Percentiles rank a stretch among this genome's conserved stretches.
Conservation (phyloP, 441 rosid genomes). For the Manihot esculenta region DNA sequence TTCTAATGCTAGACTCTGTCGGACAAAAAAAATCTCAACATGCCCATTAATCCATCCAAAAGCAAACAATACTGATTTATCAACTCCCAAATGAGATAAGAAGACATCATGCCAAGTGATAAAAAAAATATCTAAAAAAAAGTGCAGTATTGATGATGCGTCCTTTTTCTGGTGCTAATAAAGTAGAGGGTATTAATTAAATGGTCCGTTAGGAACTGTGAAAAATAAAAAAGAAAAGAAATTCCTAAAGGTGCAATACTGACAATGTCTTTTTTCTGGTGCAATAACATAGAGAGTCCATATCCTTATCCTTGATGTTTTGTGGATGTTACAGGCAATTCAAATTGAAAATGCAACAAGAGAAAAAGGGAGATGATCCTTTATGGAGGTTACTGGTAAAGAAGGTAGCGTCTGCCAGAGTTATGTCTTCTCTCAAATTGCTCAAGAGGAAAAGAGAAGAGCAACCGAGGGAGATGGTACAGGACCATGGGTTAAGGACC, state of each 20-base stretch:
- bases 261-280: neutral
- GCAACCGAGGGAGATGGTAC: slow-evolving; percentile 21
- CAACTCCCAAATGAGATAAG: neutral
- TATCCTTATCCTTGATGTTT: neutral
- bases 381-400: slow-evolving; percentile 68
- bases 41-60: neutral
- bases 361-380: slow-evolving; percentile 42
- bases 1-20: neutral
- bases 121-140: too few relatives aligned
- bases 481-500: slow-evolving; percentile 21
- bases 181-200: neutral
- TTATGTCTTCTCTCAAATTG: slow-evolving; percentile 47
- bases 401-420: slow-evolving; percentile 68
- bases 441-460: slow-evolving; percentile 52
- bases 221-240: neutral
- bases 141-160: too few relatives aligned
- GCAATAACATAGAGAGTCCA: neutral
- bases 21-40: neutral
- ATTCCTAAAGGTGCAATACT: neutral
- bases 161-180: too few relatives aligned
- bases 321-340: slow-evolving; percentile 53
- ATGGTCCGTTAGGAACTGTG: neutral
- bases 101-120: neutral
- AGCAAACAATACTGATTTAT: neutral
- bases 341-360: slow-evolving; percentile 48